Conservation (phyloP, 768 basidiomycete genomes). For the Dacryopinax primogenitus region DNA sequence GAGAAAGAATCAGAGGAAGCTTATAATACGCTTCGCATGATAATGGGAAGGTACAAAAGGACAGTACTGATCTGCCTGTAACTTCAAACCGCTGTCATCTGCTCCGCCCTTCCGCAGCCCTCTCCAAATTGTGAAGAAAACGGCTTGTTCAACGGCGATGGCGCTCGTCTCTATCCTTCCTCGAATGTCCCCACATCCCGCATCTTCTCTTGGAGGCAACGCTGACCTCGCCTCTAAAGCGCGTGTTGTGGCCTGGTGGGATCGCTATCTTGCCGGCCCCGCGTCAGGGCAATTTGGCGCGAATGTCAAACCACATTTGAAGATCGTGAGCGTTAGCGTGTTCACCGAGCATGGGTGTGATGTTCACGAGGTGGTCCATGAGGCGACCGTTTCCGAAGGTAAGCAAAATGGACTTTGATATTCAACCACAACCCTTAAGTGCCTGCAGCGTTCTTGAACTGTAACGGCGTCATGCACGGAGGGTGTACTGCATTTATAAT, state of each 20-base stretch:
- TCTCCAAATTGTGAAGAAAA: no score
- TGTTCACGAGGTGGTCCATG: neutral
- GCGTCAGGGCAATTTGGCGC: neutral
- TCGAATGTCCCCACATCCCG: neutral
- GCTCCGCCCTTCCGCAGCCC: neutral
- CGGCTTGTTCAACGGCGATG: no score
- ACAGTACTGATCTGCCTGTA: neutral
- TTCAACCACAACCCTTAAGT: neutral
- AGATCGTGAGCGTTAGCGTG: neutral
- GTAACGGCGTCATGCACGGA: neutral
- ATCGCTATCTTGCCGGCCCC: neutral
- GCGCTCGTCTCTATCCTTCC: slow-evolving; percentile 1
- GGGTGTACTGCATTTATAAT: slow-evolving; percentile 1
- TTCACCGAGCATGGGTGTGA: neutral
- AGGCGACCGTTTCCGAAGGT: neutral
- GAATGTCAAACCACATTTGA: neutral
- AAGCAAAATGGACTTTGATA: neutral
- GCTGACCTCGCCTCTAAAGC: slow-evolving; percentile 1
- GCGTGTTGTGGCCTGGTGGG: neutral
- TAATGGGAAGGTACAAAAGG: neutral
- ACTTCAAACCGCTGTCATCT: neutral
- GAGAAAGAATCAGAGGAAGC: neutral
- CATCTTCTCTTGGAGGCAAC: neutral
- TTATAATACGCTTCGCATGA: neutral
- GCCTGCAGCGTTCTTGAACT: neutral